Evolutionary conservation across 768 basidiomycete species (phyloP), one percentile per base, ranked within the genome.

Genomic region (Strobilomyces dryophilus): DNA sequence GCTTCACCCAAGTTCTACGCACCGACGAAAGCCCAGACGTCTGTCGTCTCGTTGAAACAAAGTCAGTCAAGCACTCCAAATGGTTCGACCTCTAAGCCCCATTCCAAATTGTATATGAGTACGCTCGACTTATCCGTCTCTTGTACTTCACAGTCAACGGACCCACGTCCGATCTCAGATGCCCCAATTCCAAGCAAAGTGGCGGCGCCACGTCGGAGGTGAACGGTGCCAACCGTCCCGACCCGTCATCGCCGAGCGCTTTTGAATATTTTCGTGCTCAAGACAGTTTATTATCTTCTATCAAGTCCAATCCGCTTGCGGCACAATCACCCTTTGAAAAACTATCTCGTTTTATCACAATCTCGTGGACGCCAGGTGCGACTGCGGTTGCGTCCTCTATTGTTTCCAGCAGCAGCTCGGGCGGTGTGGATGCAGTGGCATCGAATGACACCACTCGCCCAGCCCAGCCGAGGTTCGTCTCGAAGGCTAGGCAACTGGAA

Each of bases 401-500:
- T 58, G 36, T 54, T 54, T 50, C 67, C 36, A 59, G 47, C 24
- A 56, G 42, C 52, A 56, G 34, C 49, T 58, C 59, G 52, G 55
- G 45, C 47, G 47, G 45, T 32, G 27, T 29, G 50, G 47, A 55
- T 52, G 46, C 36, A 45, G 45, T 46, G 49, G 48, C 47, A 31
- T 47, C 56, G 32, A 42, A 44, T 42, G 37, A 34, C 53, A 44
- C 55, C 39, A 59, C 41, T 45, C 39, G 39, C 58, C 43, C 54
- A 44, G 55, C 50, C 43, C 57, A 61, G 61, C 71, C 55, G 69
- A 70, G 52, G 53, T 87, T 75, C 63, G 83, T 87, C 44, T 76
- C 83, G 26, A 84, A 79, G 64, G 78, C 84, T 61, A 78, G 73
- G 57, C 89, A 92, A 66, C 66, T 91, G 60, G 79, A 80, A 64